Evolutionary conservation across 345 rosid genomes (phyloP).

Genomic region (Pugionium dolabratum): DNA sequence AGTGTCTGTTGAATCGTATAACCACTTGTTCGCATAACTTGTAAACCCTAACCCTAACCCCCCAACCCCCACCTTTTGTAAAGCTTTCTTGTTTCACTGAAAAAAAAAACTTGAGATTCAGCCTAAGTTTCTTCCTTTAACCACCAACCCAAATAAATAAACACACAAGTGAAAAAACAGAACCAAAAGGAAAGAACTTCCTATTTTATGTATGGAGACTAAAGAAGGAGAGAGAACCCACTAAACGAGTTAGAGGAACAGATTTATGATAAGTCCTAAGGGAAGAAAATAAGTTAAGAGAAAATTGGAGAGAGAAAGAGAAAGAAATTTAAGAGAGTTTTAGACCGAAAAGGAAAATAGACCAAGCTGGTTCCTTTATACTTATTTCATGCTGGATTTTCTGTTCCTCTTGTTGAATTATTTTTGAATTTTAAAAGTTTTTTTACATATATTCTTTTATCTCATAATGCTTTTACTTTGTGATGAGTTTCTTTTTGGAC

Average conservation of each 20-base stretch:
- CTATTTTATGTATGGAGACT: constrained; percentile 40
- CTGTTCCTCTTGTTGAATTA: constrained; percentile 34
- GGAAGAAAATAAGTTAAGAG: constrained; percentile 24
- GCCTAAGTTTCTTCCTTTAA: constrained; percentile 13
- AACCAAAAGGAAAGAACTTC: constrained; percentile 18
- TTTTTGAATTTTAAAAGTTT: constrained; percentile 19
- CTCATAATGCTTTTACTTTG: constrained; percentile 44
- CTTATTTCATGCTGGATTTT: constrained; percentile 41
- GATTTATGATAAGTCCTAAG: background rate
- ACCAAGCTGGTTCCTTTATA: constrained; percentile 43
- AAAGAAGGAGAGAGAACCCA: constrained; percentile 25
- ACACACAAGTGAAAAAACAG: constrained; percentile 26
- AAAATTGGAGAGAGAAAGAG: constrained; percentile 21
- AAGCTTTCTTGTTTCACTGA: constrained; percentile 24
- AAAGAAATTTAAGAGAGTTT: constrained; percentile 40
- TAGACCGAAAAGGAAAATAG: constrained; percentile 40
- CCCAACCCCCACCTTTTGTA: constrained; percentile 36
- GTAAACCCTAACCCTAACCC: constrained; percentile 65
- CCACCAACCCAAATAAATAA: constrained; percentile 30
- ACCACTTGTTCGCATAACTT: constrained; percentile 97
- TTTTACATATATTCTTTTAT: constrained; percentile 3
- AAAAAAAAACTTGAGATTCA: background rate
- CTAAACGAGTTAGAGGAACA: constrained; percentile 13
- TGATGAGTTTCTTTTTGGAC: constrained; percentile 48
- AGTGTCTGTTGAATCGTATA: constrained; percentile 96